These are phyloP conservation scores for Komagataella phaffii DNA, from an alignment of 805 yeast species.

Conservation along the genomic window DNA sequence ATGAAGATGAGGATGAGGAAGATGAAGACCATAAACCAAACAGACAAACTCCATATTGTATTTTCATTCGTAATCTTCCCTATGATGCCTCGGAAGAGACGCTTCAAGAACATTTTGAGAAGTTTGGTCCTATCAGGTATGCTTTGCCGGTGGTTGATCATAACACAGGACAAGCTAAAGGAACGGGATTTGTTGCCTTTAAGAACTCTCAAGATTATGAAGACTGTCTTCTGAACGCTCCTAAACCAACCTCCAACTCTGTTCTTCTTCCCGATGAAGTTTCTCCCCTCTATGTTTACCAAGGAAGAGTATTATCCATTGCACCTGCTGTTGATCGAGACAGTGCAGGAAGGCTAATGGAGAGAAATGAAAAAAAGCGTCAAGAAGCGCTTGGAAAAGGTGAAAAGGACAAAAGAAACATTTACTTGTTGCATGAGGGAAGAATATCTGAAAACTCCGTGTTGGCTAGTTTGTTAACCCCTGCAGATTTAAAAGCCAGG, in stretches of 20 bases:
- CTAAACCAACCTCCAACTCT: constrained; percentile 45
- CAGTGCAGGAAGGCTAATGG: constrained; percentile 63
- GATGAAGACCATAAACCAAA: constrained; percentile 27
- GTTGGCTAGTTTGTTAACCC: constrained; percentile 53
- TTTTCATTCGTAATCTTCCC: constrained; percentile 88
- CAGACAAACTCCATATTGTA: constrained; percentile 54
- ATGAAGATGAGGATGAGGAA: constrained; percentile 21
- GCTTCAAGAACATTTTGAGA: constrained; percentile 61
- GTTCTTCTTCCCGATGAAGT: constrained; percentile 87
- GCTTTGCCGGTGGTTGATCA: constrained; percentile 89
- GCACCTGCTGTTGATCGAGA: constrained; percentile 79
- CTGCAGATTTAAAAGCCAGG: constrained; percentile 72
- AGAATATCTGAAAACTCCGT: constrained; percentile 72
- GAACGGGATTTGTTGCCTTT: constrained; percentile 93
- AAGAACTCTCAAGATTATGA: constrained; percentile 43
- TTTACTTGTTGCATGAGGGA: constrained; percentile 87
- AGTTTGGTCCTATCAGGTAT: constrained; percentile 80
- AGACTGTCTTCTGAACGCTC: constrained; percentile 67
- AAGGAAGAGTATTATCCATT: constrained; percentile 81
- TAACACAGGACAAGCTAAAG: constrained; percentile 76
- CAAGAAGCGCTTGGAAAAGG: constrained; percentile 67
- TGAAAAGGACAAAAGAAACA: constrained; percentile 71
- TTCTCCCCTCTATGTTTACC: constrained; percentile 75
- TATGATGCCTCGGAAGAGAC: constrained; percentile 83
- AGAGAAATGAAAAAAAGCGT: constrained; percentile 60